Base-by-base conservation (phyloP, 768 basidiomycete genomes). In the Tubosaeta sp. region DNA sequence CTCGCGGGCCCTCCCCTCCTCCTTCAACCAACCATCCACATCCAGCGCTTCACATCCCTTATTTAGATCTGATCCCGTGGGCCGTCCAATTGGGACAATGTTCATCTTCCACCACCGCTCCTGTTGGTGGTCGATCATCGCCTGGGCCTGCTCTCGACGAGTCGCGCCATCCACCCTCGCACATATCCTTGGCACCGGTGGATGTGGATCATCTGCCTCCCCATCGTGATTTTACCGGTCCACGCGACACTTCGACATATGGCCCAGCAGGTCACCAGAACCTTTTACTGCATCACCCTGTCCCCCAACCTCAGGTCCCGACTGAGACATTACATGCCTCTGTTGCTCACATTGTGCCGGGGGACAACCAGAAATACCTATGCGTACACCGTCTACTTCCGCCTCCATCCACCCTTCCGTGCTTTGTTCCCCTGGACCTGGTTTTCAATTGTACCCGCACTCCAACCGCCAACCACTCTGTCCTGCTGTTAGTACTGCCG, bases 111-210 rank as follows among this genome's bases (percentile, higher is more conserved):
- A 4, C 81, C 82, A 8, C 84, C 86, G 1, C 77, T 41, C 72
- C 74, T 1, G 67, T 73, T 43, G 67, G 70, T 16, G 64, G 71
- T 41, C 76, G 78, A n/a, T 75, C 77, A 10, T 82, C 82, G 1
- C 85, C 87, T 0, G 80, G 81, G 16, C 90, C 91, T 37, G 77
- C 88, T 47, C 70, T 91, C 9, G 88, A 91, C 54, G 90, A 91
- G 59, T 74, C 74, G 8, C 79, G 85, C n/a, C 86, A 88, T 50
- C 64, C 74, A 0, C 79, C 80, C 9, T 79, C 82, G 4, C 86
- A 88, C 55, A 81, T 85, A 0, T 84, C 80, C 2, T 74, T 92
- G 22, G 89, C 88, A 5, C 88, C 89, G 0, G 91, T 92, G 89
- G 78, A 73, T 12, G 76, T 86, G 8, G 85, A 87, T 48, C 76